Evolutionary conservation across 1,284 basidiomycete species (phyloP).

Genomic region (Porodaedalea pini): DNA sequence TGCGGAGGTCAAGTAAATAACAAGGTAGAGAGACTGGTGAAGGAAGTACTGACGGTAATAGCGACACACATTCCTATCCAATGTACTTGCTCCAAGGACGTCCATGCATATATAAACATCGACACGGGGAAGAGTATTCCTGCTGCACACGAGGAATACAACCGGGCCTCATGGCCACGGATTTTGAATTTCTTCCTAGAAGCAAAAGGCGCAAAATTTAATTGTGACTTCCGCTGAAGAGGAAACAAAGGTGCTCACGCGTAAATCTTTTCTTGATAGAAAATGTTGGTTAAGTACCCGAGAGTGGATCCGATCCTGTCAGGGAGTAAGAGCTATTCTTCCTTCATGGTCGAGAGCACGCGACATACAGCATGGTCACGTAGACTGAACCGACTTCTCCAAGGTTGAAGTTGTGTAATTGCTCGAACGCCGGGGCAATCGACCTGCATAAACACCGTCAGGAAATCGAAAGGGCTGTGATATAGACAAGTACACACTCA

Average conservation of each 20-base stretch:
- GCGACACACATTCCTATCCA: slow-evolving; percentile 59
- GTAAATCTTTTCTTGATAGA: slow-evolving; percentile 68
- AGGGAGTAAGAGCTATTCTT: slow-evolving; percentile 7
- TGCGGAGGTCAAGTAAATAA: neutral
- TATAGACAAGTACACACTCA: slow-evolving; percentile 39
- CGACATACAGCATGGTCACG: slow-evolving; percentile 51
- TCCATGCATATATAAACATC: slow-evolving; percentile 69
- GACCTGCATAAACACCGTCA: slow-evolving; percentile 39
- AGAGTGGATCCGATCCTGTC: slow-evolving; percentile 58
- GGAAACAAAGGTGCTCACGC: slow-evolving; percentile 35
- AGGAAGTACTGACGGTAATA: slow-evolving; percentile 44
- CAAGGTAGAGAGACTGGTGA: neutral
- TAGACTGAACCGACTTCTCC: slow-evolving; percentile 65
- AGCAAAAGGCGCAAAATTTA: neutral
- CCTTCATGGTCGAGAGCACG: neutral
- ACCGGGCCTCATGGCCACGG: slow-evolving; percentile 68
- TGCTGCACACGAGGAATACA: slow-evolving; percentile 65
- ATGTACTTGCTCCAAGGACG: slow-evolving; percentile 45
- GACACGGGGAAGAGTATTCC: slow-evolving; percentile 59
- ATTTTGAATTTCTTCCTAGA: slow-evolving; percentile 48
- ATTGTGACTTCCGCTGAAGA: neutral
- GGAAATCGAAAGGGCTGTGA: neutral
- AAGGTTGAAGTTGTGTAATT: slow-evolving; percentile 62
- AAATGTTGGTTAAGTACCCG: slow-evolving; percentile 49
- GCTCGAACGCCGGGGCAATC: slow-evolving; percentile 55